These are phyloP conservation scores for Salix viminalis DNA, from an alignment of 345 rosid species.

Conservation along the genomic window DNA sequence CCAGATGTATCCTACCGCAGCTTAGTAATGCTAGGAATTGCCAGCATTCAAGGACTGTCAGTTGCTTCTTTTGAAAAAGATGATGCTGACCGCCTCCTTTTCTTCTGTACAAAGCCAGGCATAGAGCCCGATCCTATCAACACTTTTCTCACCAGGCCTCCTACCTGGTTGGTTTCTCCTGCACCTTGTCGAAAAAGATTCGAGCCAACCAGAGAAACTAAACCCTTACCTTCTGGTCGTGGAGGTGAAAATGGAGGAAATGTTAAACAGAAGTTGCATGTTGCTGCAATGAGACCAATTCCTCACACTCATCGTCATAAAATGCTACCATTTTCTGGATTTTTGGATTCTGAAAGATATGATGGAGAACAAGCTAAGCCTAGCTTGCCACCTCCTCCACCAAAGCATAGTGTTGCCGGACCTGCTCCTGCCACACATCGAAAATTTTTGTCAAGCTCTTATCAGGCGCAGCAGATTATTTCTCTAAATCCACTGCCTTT, in stretches of 20 bases:
- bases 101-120: slow-evolving; percentile 55
- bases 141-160: slow-evolving; percentile 39
- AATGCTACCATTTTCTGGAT: slow-evolving; percentile 74
- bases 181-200: slow-evolving; percentile 68
- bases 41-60: slow-evolving; percentile 89
- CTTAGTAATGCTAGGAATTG: slow-evolving; percentile 88
- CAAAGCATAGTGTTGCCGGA: slow-evolving; percentile 52
- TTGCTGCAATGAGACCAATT: slow-evolving; percentile 88
- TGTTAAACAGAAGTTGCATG: slow-evolving; percentile 41
- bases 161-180: slow-evolving; percentile 83
- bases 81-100: slow-evolving; percentile 88
- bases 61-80: slow-evolving; percentile 97
- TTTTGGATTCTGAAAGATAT: slow-evolving; percentile 62
- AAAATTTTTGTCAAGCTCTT: slow-evolving; percentile 70
- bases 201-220: slow-evolving; percentile 48
- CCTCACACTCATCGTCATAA: slow-evolving; percentile 76
- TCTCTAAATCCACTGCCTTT: slow-evolving; percentile 90
- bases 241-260: slow-evolving; percentile 55
- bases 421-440: slow-evolving; percentile 60
- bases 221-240: slow-evolving; percentile 30
- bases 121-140: slow-evolving; percentile 31
- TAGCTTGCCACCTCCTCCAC: slow-evolving; percentile 51
- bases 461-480: slow-evolving; percentile 85
- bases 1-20: slow-evolving; percentile 88
- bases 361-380: slow-evolving; percentile 70